These are phyloP conservation scores for Nothophytophthora sp. DNA, from an alignment of 352 stramenopile genomes.

Conservation along the genomic window DNA sequence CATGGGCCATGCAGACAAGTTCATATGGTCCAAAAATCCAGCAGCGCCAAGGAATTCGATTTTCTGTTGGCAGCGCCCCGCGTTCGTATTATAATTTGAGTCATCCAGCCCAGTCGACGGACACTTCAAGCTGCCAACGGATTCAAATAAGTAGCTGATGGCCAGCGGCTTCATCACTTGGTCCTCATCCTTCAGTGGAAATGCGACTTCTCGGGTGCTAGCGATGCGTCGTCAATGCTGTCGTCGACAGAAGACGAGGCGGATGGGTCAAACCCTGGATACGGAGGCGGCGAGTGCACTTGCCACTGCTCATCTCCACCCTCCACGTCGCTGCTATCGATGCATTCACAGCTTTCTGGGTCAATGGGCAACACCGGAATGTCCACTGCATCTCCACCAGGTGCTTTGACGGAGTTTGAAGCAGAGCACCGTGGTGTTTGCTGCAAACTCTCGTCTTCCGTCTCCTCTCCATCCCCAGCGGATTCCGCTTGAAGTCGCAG, in stretches of 20 bases:
- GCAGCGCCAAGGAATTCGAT: too few relatives aligned
- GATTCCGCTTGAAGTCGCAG: not conserved
- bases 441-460: constrained; percentile 21
- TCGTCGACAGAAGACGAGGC: constrained; percentile 4
- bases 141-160: too few relatives aligned
- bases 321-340: constrained; percentile 11
- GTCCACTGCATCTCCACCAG: constrained; percentile 8
- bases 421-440: not conserved
- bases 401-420: constrained; percentile 8
- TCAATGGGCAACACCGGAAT: constrained; percentile 17
- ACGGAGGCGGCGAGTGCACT: constrained; percentile 16
- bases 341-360: constrained; percentile 12
- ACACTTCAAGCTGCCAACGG: too few relatives aligned
- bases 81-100: too few relatives aligned
- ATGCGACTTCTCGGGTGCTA: too few relatives aligned
- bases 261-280: constrained; percentile 10
- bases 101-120: too few relatives aligned
- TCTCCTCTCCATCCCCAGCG: constrained; percentile 14
- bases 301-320: constrained; percentile 14
- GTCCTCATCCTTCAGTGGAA: too few relatives aligned
- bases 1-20: too few relatives aligned
- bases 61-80: too few relatives aligned
- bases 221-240: too few relatives aligned
- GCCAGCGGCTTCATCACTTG: too few relatives aligned
- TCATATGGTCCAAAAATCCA: too few relatives aligned